These are phyloP conservation scores for Arctium minus DNA, from an alignment of 129 eudicot species.

Conservation along the genomic window DNA sequence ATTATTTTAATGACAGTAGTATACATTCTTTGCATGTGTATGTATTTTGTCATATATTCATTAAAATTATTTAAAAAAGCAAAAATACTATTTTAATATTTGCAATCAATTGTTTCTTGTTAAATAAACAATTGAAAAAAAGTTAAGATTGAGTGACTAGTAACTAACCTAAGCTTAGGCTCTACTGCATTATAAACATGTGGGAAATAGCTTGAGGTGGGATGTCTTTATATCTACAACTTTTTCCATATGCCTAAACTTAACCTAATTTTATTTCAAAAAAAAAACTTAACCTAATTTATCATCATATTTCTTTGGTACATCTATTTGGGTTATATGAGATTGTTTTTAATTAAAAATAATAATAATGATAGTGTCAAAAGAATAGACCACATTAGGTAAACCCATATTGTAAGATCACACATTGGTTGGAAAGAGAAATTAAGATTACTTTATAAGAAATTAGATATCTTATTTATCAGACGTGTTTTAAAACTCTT, in stretches of 20 bases:
- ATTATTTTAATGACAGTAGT: too few relatives aligned
- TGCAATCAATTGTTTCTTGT: background rate
- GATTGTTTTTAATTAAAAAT: background rate
- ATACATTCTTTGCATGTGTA: background rate
- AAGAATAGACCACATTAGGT: too few relatives aligned
- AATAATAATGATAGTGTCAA: too few relatives aligned
- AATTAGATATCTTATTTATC: too few relatives aligned
- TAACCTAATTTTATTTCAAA: background rate
- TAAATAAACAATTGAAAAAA: background rate
- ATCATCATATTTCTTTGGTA: background rate
- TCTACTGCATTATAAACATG: background rate
- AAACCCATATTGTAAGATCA: too few relatives aligned
- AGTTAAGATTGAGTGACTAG: background rate
- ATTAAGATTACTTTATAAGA: too few relatives aligned
- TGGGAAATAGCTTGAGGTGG: background rate
- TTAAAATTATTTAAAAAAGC: background rate
- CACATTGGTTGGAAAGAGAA: too few relatives aligned
- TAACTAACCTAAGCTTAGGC: background rate
- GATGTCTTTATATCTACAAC: background rate
- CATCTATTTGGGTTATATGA: background rate
- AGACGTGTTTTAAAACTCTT: too few relatives aligned
- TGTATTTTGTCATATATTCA: background rate
- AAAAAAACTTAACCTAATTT: background rate
- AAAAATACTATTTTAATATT: background rate
- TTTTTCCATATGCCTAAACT: background rate